A percentile compares a stretch with the other conserved stretches of the same genome.
Conservation (phyloP, 2,329 filamentous ascomycete genomes). For the Bipolaris bicolor region DNA sequence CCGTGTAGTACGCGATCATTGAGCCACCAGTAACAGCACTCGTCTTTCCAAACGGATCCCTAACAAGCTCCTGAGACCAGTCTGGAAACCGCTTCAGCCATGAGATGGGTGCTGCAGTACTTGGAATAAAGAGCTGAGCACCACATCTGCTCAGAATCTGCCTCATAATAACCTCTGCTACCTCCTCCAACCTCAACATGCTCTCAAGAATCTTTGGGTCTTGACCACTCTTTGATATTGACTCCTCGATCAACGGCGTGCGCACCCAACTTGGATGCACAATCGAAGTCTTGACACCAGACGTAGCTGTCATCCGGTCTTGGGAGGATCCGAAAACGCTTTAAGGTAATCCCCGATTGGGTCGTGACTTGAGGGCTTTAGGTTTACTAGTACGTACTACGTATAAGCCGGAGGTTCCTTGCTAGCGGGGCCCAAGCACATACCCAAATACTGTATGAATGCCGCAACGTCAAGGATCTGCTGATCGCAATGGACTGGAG, state of each 20-base stretch:
- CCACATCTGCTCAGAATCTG: slow-evolving; percentile 45
- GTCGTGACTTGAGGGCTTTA: not conserved
- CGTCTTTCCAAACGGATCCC: slow-evolving; percentile 7
- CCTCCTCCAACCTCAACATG: slow-evolving; percentile 39
- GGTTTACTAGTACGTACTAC: too few relatives aligned
- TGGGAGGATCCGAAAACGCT: not conserved
- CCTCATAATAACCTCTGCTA: slow-evolving; percentile 46
- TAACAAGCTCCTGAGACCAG: slow-evolving; percentile 7
- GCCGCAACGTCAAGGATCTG: too few relatives aligned
- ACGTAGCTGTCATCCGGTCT: not conserved
- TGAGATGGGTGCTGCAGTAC: slow-evolving; percentile 1
- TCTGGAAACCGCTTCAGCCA: slow-evolving; percentile 6
- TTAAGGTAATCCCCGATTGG: not conserved
- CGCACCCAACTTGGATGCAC: slow-evolving; percentile 47
- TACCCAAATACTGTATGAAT: too few relatives aligned
- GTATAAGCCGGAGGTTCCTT: too few relatives aligned
- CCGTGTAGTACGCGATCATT: not conserved
- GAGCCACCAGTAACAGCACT: slow-evolving; percentile 9
- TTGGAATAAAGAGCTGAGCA: slow-evolving; percentile 42
- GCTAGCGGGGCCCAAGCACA: too few relatives aligned
- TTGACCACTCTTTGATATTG: slow-evolving; percentile 35
- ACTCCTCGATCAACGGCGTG: slow-evolving; percentile 40
- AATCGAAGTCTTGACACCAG: slow-evolving; percentile 21
- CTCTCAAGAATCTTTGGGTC: slow-evolving; percentile 27
- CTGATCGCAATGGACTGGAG: too few relatives aligned